Base-by-base conservation (phyloP, 139 green algal species). In the Prasinococcaceae sp. region DNA sequence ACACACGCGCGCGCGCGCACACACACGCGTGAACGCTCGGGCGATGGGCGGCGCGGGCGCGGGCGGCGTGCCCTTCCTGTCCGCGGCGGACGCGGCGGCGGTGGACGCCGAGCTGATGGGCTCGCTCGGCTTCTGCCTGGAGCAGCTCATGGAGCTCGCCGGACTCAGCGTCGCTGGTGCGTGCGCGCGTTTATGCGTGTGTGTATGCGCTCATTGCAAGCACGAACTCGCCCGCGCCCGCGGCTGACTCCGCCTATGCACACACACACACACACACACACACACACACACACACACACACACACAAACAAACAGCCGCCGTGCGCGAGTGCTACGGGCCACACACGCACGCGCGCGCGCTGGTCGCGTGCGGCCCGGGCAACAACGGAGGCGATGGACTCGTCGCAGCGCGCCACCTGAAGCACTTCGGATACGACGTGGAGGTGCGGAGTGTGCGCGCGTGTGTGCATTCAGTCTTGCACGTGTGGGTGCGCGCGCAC, bases 331-430 rank as follows among this genome's bases (percentile, higher is more conserved):
- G 60, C 14, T 68, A 65, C 54, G 10, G 14, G 17, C 22, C 53
- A 27, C 17, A 19, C 0, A 29, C 2, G 8, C 24, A 59, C 50
- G 28, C 29, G 6, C 22, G 25, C 8, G 53, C 94, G 30, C 72
- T 93, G 25, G 70, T 97, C 20, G 47, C 94, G 4, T 80, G 69
- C 23, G 90, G 90, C 0, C 90, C 90, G 1, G 90, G 90, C 47
- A 98, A 98, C 82, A 98, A 98, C 55, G 90, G 90, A 3, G 90
- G 90, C 2, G 90, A 98, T 56, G 90, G 90, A 0, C 78, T 98
- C 6, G 90, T 98, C 14, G 81, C 76, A 9, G 90, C 86, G 16
- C 59, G 90, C 0, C 90, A 98, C 73, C 69, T 96, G 23, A 48
- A 69, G 27, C 87, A 93, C 45, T 96, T 93, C 74, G 87, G 87